Evolutionary conservation across 805 yeast genomes (phyloP), one percentile per base, ranked within the genome.

Genomic region (Hanseniaspora occidentalis): DNA sequence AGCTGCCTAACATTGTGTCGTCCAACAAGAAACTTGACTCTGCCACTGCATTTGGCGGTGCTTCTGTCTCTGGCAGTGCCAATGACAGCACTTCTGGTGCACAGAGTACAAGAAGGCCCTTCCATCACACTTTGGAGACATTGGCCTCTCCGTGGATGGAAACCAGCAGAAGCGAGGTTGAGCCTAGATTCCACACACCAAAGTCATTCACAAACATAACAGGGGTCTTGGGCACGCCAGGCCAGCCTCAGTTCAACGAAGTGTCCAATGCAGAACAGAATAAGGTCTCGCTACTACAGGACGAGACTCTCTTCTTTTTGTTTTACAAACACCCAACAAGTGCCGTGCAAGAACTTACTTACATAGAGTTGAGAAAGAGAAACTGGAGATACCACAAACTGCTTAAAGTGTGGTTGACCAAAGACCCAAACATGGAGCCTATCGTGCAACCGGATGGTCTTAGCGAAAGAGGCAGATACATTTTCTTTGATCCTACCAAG

Each of bases 361-460:
- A 96, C 5, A 69, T 89, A 44, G 97, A 89, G 58, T 71, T 92
- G 50, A 84, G 85, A 51, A 77, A 77, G 46, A 71, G 98, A 51
- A 92, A 89, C 62, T 92, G 99, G 99, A 73, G 97, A 49, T 92
- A 84, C 55, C 98, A 92, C 62, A 89, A 86, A 62, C 95, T 85
- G 45, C 71, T 92, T 42, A 94, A 88, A 64, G 86, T 92, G 39
- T 92, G 98, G 98, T 65, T 92, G 44, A 92, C 98, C 10, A 92
- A 92, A 60, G 96, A 86, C 53, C 83, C 94, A 22, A 75, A 76
- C 51, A 77, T 78, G 45, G 97, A 89, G 58, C 96, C 96, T 1
- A 73, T 84, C 13, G 84, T 85, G 44, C 74, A 81, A 25, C 80
- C 79, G 27, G 89, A 83, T 43, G 71, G 67, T 26, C 41, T 56